These are phyloP conservation scores for Perkinsus chesapeaki DNA, from an alignment of 169 alveolate genomes.

Conservation along the genomic window DNA sequence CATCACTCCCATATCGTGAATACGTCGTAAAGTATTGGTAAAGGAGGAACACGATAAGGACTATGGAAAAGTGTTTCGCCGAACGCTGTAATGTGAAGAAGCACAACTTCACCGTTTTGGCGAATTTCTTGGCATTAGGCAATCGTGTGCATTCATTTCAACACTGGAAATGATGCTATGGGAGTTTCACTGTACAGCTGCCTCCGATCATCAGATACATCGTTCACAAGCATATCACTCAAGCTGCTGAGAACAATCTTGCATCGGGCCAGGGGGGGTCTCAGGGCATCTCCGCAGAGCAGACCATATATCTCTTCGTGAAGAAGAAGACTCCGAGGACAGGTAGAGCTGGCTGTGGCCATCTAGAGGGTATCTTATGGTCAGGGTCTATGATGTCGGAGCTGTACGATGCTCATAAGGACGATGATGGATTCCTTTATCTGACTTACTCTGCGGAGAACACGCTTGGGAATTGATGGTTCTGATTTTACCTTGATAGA, in stretches of 20 bases:
- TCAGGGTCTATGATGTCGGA: constrained; percentile 43
- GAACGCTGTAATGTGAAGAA: no score
- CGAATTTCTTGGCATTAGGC: no score
- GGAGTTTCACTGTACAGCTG: not conserved
- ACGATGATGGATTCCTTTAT: constrained; percentile 64
- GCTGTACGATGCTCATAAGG: constrained; percentile 54
- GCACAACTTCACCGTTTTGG: no score
- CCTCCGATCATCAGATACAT: constrained; percentile 21
- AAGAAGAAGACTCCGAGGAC: constrained; percentile 52
- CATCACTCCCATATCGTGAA: no score
- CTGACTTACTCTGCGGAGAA: constrained; percentile 55
- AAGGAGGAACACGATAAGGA: no score
- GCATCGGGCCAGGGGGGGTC: not conserved
- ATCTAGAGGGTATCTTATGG: not conserved
- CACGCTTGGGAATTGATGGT: constrained; percentile 40
- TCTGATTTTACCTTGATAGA: no score
- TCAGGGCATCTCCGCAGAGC: constrained; percentile 36
- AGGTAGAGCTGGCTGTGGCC: no score
- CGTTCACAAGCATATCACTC: constrained; percentile 62
- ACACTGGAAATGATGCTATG: no score
- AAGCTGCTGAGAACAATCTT: constrained; percentile 21
- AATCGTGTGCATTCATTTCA: no score
- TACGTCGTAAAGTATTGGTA: no score
- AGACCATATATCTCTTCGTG: constrained; percentile 49
- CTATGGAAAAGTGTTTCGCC: no score